Percentiles rank a stretch among this genome's conserved stretches.
Evolutionary conservation across 176 grass and related monocot genomes (phyloP).

Genomic region (Lolium perenne): DNA sequence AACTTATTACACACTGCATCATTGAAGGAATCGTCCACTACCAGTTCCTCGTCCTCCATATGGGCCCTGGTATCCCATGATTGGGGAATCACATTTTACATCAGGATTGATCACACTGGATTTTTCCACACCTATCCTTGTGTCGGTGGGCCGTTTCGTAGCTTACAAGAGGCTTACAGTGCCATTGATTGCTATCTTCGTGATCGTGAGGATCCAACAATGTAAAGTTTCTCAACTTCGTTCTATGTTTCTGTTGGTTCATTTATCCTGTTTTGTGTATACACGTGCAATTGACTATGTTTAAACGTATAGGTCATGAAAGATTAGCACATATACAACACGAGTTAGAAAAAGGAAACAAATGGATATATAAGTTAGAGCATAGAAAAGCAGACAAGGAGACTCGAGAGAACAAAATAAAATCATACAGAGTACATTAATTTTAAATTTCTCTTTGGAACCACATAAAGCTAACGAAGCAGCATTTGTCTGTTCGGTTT

Average conservation of each 20-base stretch:
- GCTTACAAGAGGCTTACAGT: not conserved
- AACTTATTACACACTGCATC: not conserved
- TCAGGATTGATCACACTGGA: not conserved
- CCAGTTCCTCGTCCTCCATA: not conserved
- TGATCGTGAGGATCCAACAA: not conserved
- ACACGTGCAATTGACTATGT: not conserved
- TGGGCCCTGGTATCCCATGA: not conserved
- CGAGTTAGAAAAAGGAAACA: not conserved
- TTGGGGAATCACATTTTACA: not conserved
- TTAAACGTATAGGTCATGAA: not conserved
- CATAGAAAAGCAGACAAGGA: not conserved
- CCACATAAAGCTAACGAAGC: no score
- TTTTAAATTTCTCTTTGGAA: no score
- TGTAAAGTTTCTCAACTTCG: not conserved
- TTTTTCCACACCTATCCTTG: not conserved
- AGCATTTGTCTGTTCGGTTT: not conserved
- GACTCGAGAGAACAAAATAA: no score
- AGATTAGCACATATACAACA: not conserved
- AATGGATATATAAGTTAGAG: not conserved
- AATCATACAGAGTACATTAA: no score
- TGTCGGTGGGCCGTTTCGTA: not conserved
- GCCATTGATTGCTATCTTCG: not conserved
- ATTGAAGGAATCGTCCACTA: not conserved
- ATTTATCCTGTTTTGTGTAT: not conserved
- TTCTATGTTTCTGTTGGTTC: not conserved